Base-by-base conservation (phyloP, 768 basidiomycete species). In the Antrodiella citrinella region DNA sequence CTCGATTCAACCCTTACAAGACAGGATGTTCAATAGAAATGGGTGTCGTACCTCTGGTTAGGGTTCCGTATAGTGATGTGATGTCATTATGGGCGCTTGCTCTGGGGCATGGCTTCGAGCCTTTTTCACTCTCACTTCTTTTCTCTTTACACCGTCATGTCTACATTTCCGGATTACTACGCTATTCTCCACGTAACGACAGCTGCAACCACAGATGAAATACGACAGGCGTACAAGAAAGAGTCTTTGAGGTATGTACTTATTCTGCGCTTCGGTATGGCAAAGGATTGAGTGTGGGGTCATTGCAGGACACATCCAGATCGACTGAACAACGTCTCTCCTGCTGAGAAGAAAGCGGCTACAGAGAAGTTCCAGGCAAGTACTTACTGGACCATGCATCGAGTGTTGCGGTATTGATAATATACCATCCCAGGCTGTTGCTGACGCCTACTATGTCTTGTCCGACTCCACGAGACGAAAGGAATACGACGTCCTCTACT, bases 401-500 rank as follows among this genome's bases (percentile, higher is more conserved):
- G 4, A 3, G 22, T 46, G 35, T 12, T 4, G 43, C 30, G 20
- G 20, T 12, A 19, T 43, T 18, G 4, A 19, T 15, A 25, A 35
- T 13, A 23, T 45, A n/a, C 45, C 1, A 13, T 56, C 30, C 15
- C 62, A 86, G 86, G 81, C 86, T 5, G 83, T 96, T 54, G 91
- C 93, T 48, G 93, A 96, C 65, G 92, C 92, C 15, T 95, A 95
- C 69, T 96, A 90, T 63, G 87, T 94, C 22, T 78, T 97, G 30
- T 91, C 89, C 2, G 91, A 96, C 65, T 67, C 82, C 3, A 72
- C 74, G 40, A 74, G 86, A 51, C 77, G 84, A 51, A 72, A 65
- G 59, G 86, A 91, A 65, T 91, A 91, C 55, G 89, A 91, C 56
- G 55, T 56, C 0, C 66, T 90, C 0, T 85, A 85, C 61, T 65